These are phyloP conservation scores for Komagataella pastoris DNA, from an alignment of 805 yeast genomes.

Conservation along the genomic window DNA sequence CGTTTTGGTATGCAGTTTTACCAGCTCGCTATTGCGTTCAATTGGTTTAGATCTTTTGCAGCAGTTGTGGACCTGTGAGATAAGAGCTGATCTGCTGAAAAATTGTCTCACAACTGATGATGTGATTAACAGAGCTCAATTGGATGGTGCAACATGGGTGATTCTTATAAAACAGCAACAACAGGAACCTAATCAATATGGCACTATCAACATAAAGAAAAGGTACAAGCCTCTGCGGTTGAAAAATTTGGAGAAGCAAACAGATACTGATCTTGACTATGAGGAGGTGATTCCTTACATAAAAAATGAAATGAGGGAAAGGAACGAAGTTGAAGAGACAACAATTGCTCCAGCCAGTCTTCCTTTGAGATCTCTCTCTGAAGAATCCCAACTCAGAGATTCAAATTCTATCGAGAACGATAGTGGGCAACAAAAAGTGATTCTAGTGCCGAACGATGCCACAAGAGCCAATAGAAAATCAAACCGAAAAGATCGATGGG, in stretches of 20 bases:
- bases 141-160: conserved; percentile 66
- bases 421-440: conserved; percentile 35
- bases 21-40: conserved; percentile 38
- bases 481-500: conserved; percentile 67
- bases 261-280: conserved; percentile 62
- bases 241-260: conserved; percentile 42
- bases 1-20: conserved; percentile 63
- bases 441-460: conserved; percentile 67
- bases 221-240: conserved; percentile 69
- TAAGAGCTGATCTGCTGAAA: conserved; percentile 60
- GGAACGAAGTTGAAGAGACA: conserved; percentile 4
- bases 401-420: conserved; percentile 13
- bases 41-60: conserved; percentile 52
- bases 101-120: conserved; percentile 45
- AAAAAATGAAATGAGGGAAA: conserved; percentile 8
- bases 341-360: background rate
- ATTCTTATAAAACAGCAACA: conserved; percentile 48
- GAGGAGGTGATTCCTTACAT: conserved; percentile 47
- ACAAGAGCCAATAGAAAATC: conserved; percentile 65
- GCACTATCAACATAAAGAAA: conserved; percentile 19
- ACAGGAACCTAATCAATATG: background rate
- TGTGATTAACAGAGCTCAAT: conserved; percentile 43
- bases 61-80: conserved; percentile 62
- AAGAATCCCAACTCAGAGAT: conserved; percentile 1
- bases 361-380: background rate